Evolutionary conservation across 495 filamentous ascomycete species (phyloP).

Genomic region (Corynascus novoguineensis): DNA sequence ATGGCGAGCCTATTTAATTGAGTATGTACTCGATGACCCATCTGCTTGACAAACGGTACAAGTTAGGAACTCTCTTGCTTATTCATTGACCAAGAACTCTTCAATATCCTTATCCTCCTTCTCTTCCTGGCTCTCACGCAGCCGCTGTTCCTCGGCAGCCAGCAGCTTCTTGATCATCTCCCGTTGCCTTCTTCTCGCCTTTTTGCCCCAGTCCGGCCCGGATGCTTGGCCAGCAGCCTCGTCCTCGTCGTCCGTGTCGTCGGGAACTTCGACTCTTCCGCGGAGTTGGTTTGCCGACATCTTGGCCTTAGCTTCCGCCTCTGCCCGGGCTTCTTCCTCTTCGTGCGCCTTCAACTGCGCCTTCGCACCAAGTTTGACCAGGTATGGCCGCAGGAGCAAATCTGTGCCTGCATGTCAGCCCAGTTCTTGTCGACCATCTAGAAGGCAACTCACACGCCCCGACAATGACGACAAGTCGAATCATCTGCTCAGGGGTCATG

Average conservation of each 20-base stretch:
- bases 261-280: slow-evolving; percentile 47
- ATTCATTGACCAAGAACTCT: slow-evolving; percentile 58
- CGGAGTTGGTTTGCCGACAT: slow-evolving; percentile 49
- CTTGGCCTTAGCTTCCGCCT: slow-evolving; percentile 23
- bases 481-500: slow-evolving; percentile 52
- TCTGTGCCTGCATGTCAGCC: slow-evolving; percentile 38
- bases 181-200: slow-evolving; percentile 57
- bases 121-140: slow-evolving; percentile 45
- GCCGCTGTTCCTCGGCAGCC: slow-evolving; percentile 45
- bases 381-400: slow-evolving; percentile 59
- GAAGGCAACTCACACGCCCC: slow-evolving; percentile 31
- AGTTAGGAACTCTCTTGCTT: neutral
- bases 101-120: slow-evolving; percentile 64
- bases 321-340: slow-evolving; percentile 32
- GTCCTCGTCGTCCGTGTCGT: slow-evolving; percentile 51
- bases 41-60: too few relatives aligned
- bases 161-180: slow-evolving; percentile 53
- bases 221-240: slow-evolving; percentile 33
- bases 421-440: neutral
- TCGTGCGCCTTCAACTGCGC: slow-evolving; percentile 45
- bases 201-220: slow-evolving; percentile 50
- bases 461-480: slow-evolving; percentile 57
- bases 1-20: neutral
- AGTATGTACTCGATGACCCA: neutral
- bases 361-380: slow-evolving; percentile 46